These are phyloP conservation scores for Hemerocallis citrina DNA, from an alignment of 106 monocot genomes.

Conservation along the genomic window DNA sequence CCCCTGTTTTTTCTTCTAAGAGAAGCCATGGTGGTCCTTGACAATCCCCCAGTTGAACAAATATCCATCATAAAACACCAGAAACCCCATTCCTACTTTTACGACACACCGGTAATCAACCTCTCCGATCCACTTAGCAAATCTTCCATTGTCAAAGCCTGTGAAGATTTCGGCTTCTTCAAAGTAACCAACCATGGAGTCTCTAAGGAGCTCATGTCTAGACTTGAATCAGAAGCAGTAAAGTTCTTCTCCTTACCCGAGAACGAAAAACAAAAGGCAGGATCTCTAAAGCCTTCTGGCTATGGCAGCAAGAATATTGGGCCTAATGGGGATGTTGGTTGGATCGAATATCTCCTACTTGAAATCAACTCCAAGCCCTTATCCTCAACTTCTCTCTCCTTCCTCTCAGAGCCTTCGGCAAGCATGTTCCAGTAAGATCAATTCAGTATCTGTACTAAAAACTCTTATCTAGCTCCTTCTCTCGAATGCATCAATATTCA, in stretches of 20 bases:
- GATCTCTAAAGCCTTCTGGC: constrained; percentile 43
- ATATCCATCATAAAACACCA: constrained; percentile 20
- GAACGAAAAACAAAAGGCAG: constrained; percentile 41
- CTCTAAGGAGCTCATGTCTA: constrained; percentile 16
- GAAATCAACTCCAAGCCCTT: constrained; percentile 14
- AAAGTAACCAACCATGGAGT: constrained; percentile 64
- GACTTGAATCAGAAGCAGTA: constrained; percentile 37
- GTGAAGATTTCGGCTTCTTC: constrained; percentile 74
- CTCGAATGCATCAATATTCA: no score
- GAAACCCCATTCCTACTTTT: constrained; percentile 10
- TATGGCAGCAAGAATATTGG: constrained; percentile 79
- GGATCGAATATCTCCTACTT: constrained; percentile 86
- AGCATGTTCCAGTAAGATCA: constrained; percentile 25
- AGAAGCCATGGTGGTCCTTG: constrained; percentile 41
- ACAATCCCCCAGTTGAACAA: constrained; percentile 22
- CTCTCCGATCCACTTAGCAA: constrained; percentile 12
- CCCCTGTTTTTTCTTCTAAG: background rate
- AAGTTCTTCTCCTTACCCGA: constrained; percentile 49
- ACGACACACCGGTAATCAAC: constrained; percentile 33
- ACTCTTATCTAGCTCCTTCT: no score
- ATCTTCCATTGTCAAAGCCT: constrained; percentile 31
- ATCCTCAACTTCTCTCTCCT: constrained; percentile 9
- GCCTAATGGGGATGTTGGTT: constrained; percentile 65
- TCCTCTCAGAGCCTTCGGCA: constrained; percentile 9
- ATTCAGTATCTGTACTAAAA: no score